These are phyloP conservation scores for Wickerhamiella vanderwaltii DNA, from an alignment of 805 yeast species.

Conservation along the genomic window DNA sequence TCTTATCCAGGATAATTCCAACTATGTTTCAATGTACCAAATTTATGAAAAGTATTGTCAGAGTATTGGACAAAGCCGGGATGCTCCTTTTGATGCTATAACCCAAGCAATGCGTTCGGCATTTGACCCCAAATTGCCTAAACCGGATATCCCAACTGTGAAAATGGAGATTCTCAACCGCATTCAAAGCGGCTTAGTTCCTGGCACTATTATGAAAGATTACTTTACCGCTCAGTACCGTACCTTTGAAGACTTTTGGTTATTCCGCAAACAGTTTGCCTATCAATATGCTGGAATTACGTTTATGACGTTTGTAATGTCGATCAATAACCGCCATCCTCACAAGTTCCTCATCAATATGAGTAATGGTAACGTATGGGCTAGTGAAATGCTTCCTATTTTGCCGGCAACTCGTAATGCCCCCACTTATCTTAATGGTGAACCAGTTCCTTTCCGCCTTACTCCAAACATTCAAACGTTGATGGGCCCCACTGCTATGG, in stretches of 20 bases:
- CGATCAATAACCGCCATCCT: slow-evolving; percentile 85
- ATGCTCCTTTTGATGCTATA: slow-evolving; percentile 80
- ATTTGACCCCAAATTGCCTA: slow-evolving; percentile 83
- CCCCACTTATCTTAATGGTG: slow-evolving; percentile 83
- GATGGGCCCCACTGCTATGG: slow-evolving; percentile 88
- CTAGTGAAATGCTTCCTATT: slow-evolving; percentile 84
- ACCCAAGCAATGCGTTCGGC: slow-evolving; percentile 82
- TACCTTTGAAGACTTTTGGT: slow-evolving; percentile 89
- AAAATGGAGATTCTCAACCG: slow-evolving; percentile 86
- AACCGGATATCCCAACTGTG: slow-evolving; percentile 79
- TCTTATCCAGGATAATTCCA: slow-evolving; percentile 68
- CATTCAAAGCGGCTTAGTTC: slow-evolving; percentile 77
- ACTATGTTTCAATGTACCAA: slow-evolving; percentile 63
- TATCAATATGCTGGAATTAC: slow-evolving; percentile 89
- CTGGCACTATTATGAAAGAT: slow-evolving; percentile 68
- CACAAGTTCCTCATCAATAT: slow-evolving; percentile 78
- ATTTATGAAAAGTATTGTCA: slow-evolving; percentile 83
- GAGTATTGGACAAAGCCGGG: slow-evolving; percentile 58
- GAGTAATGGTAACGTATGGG: slow-evolving; percentile 79
- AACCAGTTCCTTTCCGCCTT: slow-evolving; percentile 88
- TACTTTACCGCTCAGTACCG: slow-evolving; percentile 60
- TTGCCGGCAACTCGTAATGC: slow-evolving; percentile 39
- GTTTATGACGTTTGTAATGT: slow-evolving; percentile 88
- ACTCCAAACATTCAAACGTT: slow-evolving; percentile 91
- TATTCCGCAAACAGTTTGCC: slow-evolving; percentile 88